Evolutionary conservation across 441 rosid species (phyloP).

Genomic region (Gossypium laxum): DNA sequence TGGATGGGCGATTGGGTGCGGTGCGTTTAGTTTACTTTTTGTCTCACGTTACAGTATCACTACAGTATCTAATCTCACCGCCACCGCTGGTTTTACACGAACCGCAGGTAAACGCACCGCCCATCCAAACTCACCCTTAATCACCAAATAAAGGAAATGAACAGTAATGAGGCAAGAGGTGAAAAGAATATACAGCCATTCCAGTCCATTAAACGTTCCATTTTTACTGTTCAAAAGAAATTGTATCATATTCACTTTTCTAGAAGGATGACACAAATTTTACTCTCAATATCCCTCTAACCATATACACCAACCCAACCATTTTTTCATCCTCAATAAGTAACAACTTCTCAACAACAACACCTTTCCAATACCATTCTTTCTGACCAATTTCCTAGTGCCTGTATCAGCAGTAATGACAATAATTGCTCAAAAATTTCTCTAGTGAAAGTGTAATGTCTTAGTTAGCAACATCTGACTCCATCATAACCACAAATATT

Average conservation of each 20-base stretch:
- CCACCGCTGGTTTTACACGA: too few species aligned
- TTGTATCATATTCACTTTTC: background rate
- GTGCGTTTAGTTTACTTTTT: too few species aligned
- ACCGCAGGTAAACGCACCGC: too few species aligned
- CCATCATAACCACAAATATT: background rate
- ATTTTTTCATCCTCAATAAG: background rate
- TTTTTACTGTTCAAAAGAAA: background rate
- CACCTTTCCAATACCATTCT: background rate
- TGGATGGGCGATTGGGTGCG: too few species aligned
- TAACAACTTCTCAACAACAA: background rate
- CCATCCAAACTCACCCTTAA: background rate
- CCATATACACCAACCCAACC: background rate
- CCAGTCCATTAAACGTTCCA: background rate
- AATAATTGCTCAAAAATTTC: background rate
- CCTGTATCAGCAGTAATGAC: background rate
- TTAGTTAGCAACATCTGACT: background rate
- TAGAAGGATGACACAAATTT: background rate
- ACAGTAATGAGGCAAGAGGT: background rate
- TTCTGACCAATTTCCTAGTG: background rate
- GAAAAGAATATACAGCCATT: background rate
- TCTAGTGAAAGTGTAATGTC: slow-evolving; percentile 1
- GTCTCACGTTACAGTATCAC: too few species aligned
- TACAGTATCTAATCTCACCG: too few species aligned
- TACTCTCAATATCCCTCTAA: background rate
- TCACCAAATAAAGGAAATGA: background rate